Evolutionary conservation across 768 basidiomycete genomes (phyloP).

Genomic region (Lenzites betulinus): DNA sequence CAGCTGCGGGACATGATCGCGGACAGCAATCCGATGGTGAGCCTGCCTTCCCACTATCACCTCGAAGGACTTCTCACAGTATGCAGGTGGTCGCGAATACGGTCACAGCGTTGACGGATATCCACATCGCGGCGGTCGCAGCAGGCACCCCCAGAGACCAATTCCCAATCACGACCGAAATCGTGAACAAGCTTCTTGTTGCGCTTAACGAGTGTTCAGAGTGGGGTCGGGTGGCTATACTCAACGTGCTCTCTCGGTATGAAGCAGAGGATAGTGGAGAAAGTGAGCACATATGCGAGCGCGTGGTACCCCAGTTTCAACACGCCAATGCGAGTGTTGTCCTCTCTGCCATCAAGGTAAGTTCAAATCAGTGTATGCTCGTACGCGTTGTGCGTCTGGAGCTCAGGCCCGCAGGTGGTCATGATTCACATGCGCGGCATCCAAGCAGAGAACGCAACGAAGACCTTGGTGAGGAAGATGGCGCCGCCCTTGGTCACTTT

Average conservation of each 20-base stretch:
- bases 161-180: conserved; percentile 80
- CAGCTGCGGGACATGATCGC: conserved; percentile 90
- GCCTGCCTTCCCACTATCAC: conserved; percentile 11
- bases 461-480: conserved; percentile 92
- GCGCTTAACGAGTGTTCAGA: conserved; percentile 98
- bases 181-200: conserved; percentile 88
- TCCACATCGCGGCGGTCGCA: conserved; percentile 73
- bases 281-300: conserved; percentile 97
- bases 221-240: conserved; percentile 95
- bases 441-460: conserved; percentile 77
- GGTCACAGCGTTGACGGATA: conserved; percentile 89
- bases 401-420: conserved; percentile 63
- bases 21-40: conserved; percentile 96
- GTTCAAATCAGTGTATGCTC: conserved; percentile 16
- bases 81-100: conserved; percentile 94
- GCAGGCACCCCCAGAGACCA: conserved; percentile 61
- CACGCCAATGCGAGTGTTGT: conserved; percentile 96
- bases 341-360: conserved; percentile 91
- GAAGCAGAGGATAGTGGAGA: conserved; percentile 86
- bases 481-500: conserved; percentile 95
- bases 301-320: conserved; percentile 98
- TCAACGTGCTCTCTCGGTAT: conserved; percentile 86
- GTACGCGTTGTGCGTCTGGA: background rate
- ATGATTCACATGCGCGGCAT: conserved; percentile 96
- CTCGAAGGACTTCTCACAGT: background rate